Conservation (phyloP, 2,329 filamentous ascomycete genomes). For the Apiospora arundinis region DNA sequence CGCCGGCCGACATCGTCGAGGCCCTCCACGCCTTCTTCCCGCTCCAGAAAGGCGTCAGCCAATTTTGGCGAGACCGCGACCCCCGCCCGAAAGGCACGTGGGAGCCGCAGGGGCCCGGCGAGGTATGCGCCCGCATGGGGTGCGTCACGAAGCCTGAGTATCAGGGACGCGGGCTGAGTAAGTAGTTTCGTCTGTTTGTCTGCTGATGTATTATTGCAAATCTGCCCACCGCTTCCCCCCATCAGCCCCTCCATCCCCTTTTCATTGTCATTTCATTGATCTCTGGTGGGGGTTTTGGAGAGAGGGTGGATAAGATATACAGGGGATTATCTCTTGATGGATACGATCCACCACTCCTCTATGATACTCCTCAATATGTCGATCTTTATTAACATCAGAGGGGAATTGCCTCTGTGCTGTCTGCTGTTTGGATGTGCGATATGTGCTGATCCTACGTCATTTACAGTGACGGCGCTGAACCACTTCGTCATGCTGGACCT, state of each 20-base stretch:
- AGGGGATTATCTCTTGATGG: not conserved
- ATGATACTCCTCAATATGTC: not conserved
- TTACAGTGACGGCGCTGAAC: constrained; percentile 29
- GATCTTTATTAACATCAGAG: not conserved
- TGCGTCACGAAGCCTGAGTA: constrained; percentile 31
- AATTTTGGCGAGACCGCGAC: constrained; percentile 26
- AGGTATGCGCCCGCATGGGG: constrained; percentile 31
- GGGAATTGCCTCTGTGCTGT: not conserved
- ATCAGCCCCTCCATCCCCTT: not conserved
- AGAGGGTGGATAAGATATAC: not conserved
- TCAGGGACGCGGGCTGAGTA: constrained; percentile 30
- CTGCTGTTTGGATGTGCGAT: not conserved
- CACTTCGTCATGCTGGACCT: constrained; percentile 34
- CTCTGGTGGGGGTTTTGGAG: not conserved
- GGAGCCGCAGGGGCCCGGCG: constrained; percentile 28
- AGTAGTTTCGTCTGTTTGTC: not conserved
- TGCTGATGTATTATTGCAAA: not conserved
- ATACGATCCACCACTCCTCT: not conserved
- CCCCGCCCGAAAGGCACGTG: constrained; percentile 29
- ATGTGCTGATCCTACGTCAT: not conserved
- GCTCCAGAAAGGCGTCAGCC: constrained; percentile 22
- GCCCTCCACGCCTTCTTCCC: constrained; percentile 27
- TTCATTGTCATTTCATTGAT: not conserved
- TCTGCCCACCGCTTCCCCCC: not conserved
- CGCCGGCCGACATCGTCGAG: constrained; percentile 23